Evolutionary conservation across 352 stramenopile species (phyloP).

Genomic region (Phytophthora agathidicida): DNA sequence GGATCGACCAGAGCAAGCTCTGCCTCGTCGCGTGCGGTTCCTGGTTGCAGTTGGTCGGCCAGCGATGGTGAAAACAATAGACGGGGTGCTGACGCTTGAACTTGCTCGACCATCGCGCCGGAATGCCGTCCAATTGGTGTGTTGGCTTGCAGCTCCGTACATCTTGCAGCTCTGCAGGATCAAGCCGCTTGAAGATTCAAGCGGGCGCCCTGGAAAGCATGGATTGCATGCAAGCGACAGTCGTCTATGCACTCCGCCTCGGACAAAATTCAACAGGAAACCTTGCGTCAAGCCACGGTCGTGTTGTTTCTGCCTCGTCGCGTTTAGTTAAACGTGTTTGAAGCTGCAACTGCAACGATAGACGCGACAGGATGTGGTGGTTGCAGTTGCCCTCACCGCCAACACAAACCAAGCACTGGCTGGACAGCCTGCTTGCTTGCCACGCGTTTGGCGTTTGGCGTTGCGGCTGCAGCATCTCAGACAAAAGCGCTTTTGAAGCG

Average conservation of each 20-base stretch:
- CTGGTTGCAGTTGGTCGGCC: conserved; percentile 19
- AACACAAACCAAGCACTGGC: neutral
- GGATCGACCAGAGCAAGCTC: conserved; percentile 21
- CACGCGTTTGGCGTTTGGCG: conserved; percentile 15
- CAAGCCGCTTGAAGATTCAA: conserved; percentile 28
- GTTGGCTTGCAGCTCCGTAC: conserved; percentile 18
- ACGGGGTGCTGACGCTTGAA: conserved; percentile 26
- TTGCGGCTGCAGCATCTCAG: too few relatives aligned
- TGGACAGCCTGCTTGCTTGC: neutral
- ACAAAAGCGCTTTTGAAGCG: too few relatives aligned
- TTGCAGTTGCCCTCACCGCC: conserved; percentile 28
- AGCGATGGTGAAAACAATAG: conserved; percentile 34
- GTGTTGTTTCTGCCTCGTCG: conserved; percentile 27
- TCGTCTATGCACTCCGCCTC: conserved; percentile 4
- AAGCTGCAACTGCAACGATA: conserved; percentile 39
- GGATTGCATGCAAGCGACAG: neutral
- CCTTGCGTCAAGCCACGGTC: conserved; percentile 1
- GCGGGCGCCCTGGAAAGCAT: neutral
- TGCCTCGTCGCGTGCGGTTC: conserved; percentile 34
- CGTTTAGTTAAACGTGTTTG: conserved; percentile 34
- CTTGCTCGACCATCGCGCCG: conserved; percentile 28
- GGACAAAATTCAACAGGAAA: neutral
- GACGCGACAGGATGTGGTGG: conserved; percentile 28
- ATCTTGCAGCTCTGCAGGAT: conserved; percentile 12
- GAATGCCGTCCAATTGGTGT: conserved; percentile 3